phyloP scores from a whole-genome alignment of 1,139 yeast species.

The Yamadazyma diddensiae region DNA sequence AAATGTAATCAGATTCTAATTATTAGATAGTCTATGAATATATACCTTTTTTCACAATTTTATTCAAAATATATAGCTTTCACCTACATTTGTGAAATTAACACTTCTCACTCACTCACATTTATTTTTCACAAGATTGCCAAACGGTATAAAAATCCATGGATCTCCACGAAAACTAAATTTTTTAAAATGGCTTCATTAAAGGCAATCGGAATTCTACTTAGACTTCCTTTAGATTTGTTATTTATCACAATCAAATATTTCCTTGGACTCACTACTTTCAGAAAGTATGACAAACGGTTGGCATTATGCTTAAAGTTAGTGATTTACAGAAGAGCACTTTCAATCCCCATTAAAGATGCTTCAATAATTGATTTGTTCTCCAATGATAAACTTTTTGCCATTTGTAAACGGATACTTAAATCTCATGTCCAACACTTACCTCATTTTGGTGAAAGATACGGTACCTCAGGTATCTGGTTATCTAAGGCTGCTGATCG shows the following conservation, averaged over 20 bases:
- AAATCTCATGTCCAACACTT: constrained; percentile 9
- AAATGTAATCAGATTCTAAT: no score
- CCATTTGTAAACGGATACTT: constrained; percentile 1
- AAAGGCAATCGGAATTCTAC: neutral
- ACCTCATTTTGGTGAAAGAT: constrained; percentile 33
- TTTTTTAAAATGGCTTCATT: neutral
- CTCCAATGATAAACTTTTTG: constrained; percentile 7
- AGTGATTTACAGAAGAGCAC: constrained; percentile 18
- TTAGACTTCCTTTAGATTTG: constrained; percentile 9
- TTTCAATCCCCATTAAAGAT: constrained; percentile 17
- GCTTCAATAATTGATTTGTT: constrained; percentile 6
- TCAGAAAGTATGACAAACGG: constrained; percentile 18
- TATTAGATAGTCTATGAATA: no score
- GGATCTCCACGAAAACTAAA: neutral
- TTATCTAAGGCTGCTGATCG: constrained; percentile 27
- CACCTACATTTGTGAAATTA: no score
- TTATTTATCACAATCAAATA: constrained; percentile 14
- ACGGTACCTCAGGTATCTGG: constrained; percentile 37
- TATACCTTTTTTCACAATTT: no score
- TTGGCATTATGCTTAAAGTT: constrained; percentile 18
- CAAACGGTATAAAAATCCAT: no score
- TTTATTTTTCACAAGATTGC: neutral
- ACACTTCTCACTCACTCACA: neutral
- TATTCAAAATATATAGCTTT: no score
- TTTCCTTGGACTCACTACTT: constrained; percentile 17